Percentiles rank a stretch among this genome's conserved stretches.
Conservation (phyloP, 495 filamentous ascomycete species). For the Corynascus novoguineensis region DNA sequence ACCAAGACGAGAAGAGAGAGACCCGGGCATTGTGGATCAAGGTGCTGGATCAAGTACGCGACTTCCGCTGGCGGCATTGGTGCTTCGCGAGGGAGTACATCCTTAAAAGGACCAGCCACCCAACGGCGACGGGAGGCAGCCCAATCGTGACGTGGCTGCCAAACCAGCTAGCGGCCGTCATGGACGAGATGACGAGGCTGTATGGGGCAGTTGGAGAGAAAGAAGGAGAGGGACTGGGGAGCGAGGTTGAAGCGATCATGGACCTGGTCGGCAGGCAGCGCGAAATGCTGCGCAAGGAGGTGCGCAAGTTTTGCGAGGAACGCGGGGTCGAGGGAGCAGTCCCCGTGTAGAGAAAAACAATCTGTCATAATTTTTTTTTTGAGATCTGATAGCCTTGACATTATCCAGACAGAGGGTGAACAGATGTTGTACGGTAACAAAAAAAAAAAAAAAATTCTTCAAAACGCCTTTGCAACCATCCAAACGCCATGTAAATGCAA, state of each 20-base stretch:
- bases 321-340: conserved; percentile 46
- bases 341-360: not conserved
- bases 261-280: conserved; percentile 61
- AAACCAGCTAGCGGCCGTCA: conserved; percentile 73
- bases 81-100: conserved; percentile 94
- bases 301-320: conserved; percentile 72
- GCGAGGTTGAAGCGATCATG: conserved; percentile 56
- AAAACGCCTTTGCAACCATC: not conserved
- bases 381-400: no score
- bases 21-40: conserved; percentile 57
- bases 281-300: conserved; percentile 68
- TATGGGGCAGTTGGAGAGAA: conserved; percentile 44
- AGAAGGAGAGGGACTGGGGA: conserved; percentile 35
- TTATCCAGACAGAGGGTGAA: no score
- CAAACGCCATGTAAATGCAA: not conserved
- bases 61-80: conserved; percentile 93
- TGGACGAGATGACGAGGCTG: conserved; percentile 66
- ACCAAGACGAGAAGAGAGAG: conserved; percentile 31
- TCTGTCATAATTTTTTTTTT: no score
- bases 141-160: conserved; percentile 90
- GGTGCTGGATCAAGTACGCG: conserved; percentile 74
- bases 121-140: conserved; percentile 84
- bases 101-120: conserved; percentile 72
- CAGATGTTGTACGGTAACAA: no score
- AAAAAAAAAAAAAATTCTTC: no score